Evolutionary conservation across 148 eudicot genomes (phyloP).

Genomic region (Bassia scoparia): DNA sequence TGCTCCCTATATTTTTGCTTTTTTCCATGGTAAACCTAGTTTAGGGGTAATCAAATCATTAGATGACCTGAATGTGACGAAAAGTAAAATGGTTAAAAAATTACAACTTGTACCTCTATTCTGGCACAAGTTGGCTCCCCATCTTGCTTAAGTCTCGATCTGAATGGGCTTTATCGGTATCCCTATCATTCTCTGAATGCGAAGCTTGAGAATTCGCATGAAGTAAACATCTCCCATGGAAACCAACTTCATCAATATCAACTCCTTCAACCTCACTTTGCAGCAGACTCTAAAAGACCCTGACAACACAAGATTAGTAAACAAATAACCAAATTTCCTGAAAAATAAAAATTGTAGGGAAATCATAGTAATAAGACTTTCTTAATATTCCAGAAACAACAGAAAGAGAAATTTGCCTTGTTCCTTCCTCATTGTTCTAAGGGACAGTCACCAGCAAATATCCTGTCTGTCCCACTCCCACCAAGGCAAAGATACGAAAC

Average conservation of each 20-base stretch:
- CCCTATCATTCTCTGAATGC: conserved; percentile 23
- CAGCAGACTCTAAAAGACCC: conserved; percentile 47
- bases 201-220: conserved; percentile 37
- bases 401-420: conserved; percentile 82
- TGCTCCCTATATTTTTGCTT: conserved; percentile 44
- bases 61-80: conserved; percentile 2
- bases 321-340: no score
- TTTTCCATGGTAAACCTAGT: conserved; percentile 56
- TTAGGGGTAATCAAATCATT: conserved; percentile 10
- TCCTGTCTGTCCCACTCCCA: conserved; percentile 73
- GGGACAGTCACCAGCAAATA: conserved; percentile 76
- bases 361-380: no score
- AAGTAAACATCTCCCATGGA: conserved; percentile 47
- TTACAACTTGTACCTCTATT: conserved; percentile 42
- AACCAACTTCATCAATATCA: conserved; percentile 43
- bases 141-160: conserved; percentile 32
- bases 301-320: no score
- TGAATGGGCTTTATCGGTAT: conserved; percentile 18
- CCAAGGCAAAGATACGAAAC: conserved; percentile 20
- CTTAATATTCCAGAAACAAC: conserved; percentile 92
- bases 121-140: conserved; percentile 53
- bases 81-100: conserved; percentile 1
- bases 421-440: conserved; percentile 77
- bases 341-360: no score
- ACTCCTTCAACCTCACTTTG: conserved; percentile 56